Base-by-base conservation (phyloP, 2,329 filamentous ascomycete species). In the Nannizzia gypsea region DNA sequence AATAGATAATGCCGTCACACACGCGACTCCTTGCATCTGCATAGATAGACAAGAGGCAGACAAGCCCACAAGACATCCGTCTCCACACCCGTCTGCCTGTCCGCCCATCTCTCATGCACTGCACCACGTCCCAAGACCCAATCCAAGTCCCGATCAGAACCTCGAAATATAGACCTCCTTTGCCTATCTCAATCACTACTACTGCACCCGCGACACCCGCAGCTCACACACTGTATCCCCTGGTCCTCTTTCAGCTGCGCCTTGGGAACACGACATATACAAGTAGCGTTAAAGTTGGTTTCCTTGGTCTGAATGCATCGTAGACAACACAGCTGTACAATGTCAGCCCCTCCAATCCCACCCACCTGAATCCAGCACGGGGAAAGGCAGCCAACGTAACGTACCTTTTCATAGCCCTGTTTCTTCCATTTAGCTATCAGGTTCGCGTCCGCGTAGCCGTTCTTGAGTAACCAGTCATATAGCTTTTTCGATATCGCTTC, bases 381-480 rank as follows among this genome's bases (percentile, higher is more conserved):
- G n/a, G 31, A 5, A 55, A 52, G 6, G 2, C 11, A 52, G 6
- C 4, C n/a, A 48, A 9, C n/a, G n/a, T 17, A 0, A 59, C 46
- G 46, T 73, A 89, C 89, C 85, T 97, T 96, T 75, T 99, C 93
- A 70, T 99, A 99, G 15, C 93, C 93, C 69, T 95, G 88, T 78
- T 99, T 99, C 83, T 99, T 99, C 93, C 93, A 99, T 78, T 99
- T 99, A 13, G 93, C 93, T 70, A 99, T 97, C 70, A 99, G 78
- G 78, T 91, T 93, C 52, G 89, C 84, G 75, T 99, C 93, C 3
- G 91, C 93, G 72, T 99, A 97, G 56, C 86, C 86, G 71, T 99
- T 96, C 82, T 99, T 99, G 62, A 99, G 78, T 64, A 97, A 78
- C 86, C 89, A 99, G 67, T 97, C 93, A 75, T 99, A 99, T 20